phyloP scores from a whole-genome alignment of 768 basidiomycete species.

The Tephrocybe sp. region DNA sequence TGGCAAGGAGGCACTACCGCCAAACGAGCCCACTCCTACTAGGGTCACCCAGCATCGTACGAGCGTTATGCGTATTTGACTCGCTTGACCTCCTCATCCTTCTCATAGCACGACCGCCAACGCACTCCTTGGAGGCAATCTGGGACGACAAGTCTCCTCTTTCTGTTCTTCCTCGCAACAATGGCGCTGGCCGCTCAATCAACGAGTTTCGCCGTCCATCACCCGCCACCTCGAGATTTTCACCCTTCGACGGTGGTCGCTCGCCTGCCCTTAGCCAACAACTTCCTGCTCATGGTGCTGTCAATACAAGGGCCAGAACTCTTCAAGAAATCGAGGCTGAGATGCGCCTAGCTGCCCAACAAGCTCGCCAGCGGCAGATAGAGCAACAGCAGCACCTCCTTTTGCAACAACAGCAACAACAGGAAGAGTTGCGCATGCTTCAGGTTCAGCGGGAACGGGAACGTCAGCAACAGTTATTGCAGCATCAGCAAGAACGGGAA shows the following conservation, averaged over 20 bases:
- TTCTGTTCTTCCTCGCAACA: conserved; percentile 58
- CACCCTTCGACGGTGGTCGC: conserved; percentile 31
- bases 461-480: conserved; percentile 22
- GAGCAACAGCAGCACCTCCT: conserved; percentile 36
- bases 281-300: conserved; percentile 28
- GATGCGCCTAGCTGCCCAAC: conserved; percentile 64
- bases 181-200: conserved; percentile 44
- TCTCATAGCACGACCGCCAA: conserved; percentile 34
- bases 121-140: conserved; percentile 64
- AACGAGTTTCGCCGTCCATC: conserved; percentile 31
- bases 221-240: conserved; percentile 35
- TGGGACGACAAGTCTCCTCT: conserved; percentile 83
- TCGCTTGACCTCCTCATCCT: conserved; percentile 14
- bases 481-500: conserved; percentile 23
- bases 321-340: conserved; percentile 83
- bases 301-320: conserved; percentile 50
- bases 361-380: conserved; percentile 28
- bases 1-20: conserved; percentile 22
- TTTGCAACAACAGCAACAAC: conserved; percentile 41
- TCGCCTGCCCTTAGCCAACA: conserved; percentile 28
- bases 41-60: conserved; percentile 25
- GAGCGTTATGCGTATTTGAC: conserved; percentile 14
- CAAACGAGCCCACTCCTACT: conserved; percentile 16
- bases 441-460: conserved; percentile 34
- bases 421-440: conserved; percentile 25